Evolutionary conservation across 805 yeast species (phyloP), one percentile per base, ranked within the genome.

Genomic region (Clavispora phyllophila): DNA sequence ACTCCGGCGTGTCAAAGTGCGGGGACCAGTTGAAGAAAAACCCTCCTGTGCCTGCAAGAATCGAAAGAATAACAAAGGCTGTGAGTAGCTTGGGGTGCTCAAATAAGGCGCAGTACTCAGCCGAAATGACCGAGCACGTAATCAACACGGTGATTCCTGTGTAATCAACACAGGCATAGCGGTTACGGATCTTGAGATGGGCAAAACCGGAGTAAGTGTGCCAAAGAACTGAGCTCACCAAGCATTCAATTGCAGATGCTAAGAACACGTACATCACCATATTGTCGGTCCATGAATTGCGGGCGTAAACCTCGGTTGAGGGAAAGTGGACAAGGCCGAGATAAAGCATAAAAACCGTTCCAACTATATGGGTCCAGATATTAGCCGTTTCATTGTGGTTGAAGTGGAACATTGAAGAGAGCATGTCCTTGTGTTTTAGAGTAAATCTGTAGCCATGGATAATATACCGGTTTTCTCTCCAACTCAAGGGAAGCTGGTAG

Each of bases 91-190:
- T 76, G 4, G 83, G 81, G 53, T 76, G 76, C 51, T 83, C 72
- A 57, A 78, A 81, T 40, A 91, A 73, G 1, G 90, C 75, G 15
- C 87, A 78, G 61, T 87, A 89, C 62, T 91, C 96, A 0, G 91
- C 83, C 4, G 96, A 79, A 36, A 93, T 68, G 36, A 93, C 84
- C 2, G 96, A 86, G 13, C 95, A 91, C 0, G 96, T 84, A 53
- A 91, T 90, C 50, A 93, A 68, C 12, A 89, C 75, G 0, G 97
- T 88, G 51, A 91, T 91, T 2, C 99, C 99, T 6, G 95, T 84
- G 63, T 91, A 91, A 66, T 91, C 99, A 34, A 90, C 80, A 62
- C 99, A 93, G 0, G 96, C 96, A 65, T 86, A 87, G 41, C 79
- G 76, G 50, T 81, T 73, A 59, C 96, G 76, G 48, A 80, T 60